phyloP scores from a whole-genome alignment of 192 early-diverging fungal species.

The Coemansia sp. region DNA sequence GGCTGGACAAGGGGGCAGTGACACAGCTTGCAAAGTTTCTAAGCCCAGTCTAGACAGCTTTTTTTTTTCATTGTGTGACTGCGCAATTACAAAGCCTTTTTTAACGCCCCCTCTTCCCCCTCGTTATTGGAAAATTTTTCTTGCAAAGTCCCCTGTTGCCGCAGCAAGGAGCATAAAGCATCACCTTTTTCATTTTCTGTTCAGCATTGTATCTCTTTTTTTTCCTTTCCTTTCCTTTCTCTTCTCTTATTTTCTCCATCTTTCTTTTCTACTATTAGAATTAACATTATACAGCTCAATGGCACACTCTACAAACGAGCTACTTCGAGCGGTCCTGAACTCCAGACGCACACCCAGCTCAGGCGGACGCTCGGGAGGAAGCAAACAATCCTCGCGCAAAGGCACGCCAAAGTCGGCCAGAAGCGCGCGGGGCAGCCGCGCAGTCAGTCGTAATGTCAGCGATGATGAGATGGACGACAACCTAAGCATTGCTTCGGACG shows the following conservation, averaged over 20 bases:
- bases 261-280: neutral
- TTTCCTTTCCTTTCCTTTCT: slow-evolving; percentile 1
- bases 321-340: slow-evolving; percentile 20
- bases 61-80: neutral
- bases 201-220: neutral
- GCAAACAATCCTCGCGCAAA: slow-evolving; percentile 9
- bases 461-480: slow-evolving; percentile 35
- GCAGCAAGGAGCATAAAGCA: slow-evolving; percentile 3
- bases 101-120: neutral
- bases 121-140: neutral
- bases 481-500: slow-evolving; percentile 33
- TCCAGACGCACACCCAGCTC: slow-evolving; percentile 30
- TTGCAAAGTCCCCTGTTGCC: neutral
- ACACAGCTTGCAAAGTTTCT: slow-evolving; percentile 12
- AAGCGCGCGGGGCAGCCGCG: slow-evolving; percentile 15
- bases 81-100: neutral
- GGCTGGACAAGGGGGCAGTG: slow-evolving; percentile 17
- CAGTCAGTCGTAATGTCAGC: slow-evolving; percentile 26
- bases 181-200: neutral
- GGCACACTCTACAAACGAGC: slow-evolving; percentile 25
- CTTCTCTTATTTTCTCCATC: neutral
- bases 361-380: slow-evolving; percentile 9
- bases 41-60: neutral
- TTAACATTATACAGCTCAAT: slow-evolving; percentile 2
- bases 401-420: slow-evolving; percentile 23